Evolutionary conservation across 179 eudicot species (phyloP).

Genomic region (Actinidia polygama): DNA sequence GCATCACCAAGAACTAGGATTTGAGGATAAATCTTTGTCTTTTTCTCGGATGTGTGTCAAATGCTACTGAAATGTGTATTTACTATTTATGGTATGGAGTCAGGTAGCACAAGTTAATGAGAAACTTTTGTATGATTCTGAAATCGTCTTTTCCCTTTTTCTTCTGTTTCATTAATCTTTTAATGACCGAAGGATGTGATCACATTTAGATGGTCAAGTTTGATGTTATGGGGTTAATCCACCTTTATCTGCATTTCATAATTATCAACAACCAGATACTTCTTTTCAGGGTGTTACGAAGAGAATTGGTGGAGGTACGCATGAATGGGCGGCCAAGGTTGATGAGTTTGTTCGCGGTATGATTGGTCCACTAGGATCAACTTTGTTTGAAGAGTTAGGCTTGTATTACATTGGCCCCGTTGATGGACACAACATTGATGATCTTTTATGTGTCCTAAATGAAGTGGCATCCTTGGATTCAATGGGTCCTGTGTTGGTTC

Average conservation of each 20-base stretch:
- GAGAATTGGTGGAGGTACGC: slow-evolving; percentile 69
- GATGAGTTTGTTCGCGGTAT: slow-evolving; percentile 92
- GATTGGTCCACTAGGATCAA: slow-evolving; percentile 90
- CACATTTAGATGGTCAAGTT: neutral
- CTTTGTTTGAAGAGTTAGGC: slow-evolving; percentile 95
- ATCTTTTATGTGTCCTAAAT: slow-evolving; percentile 77
- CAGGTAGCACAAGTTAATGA: neutral
- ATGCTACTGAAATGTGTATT: neutral
- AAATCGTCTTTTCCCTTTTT: neutral
- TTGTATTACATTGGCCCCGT: slow-evolving; percentile 93
- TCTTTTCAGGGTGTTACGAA: slow-evolving; percentile 69
- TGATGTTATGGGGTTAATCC: neutral
- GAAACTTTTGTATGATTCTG: slow-evolving; percentile 13
- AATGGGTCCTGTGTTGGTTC: slow-evolving; percentile 89
- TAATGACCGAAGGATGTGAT: neutral
- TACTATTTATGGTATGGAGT: neutral
- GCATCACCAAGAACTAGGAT: neutral
- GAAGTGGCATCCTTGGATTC: slow-evolving; percentile 90
- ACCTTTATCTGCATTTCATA: neutral
- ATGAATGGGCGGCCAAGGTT: slow-evolving; percentile 96
- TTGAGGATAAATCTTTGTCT: no score
- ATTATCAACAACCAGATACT: neutral
- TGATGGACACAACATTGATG: slow-evolving; percentile 84
- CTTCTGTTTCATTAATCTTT: neutral
- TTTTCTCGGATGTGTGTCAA: neutral